A percentile compares a stretch with the other conserved stretches of the same genome.
phyloP scores from a whole-genome alignment of 495 filamentous ascomycete species.

The Polyplosphaeria fusca region DNA sequence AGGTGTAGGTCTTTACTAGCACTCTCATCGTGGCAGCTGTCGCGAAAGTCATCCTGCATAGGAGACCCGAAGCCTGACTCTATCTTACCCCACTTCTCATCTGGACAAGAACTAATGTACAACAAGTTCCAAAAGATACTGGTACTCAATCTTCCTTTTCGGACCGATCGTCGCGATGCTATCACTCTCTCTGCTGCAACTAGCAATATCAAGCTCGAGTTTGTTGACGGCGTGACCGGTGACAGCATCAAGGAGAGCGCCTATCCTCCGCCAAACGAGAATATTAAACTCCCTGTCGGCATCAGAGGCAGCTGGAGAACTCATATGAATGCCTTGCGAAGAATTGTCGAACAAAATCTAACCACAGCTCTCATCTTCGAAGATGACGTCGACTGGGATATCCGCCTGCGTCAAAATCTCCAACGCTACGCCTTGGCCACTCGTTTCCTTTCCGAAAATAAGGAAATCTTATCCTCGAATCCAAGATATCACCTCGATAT shows the following conservation, averaged over 20 bases:
- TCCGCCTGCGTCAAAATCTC: constrained; percentile 21
- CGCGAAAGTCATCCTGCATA: too few relatives aligned
- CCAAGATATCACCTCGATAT: constrained; percentile 10
- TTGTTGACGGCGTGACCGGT: constrained; percentile 27
- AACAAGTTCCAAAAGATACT: constrained; percentile 33
- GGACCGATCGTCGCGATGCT: constrained; percentile 28
- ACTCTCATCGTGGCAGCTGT: too few relatives aligned
- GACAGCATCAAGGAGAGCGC: constrained; percentile 19
- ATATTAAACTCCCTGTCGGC: constrained; percentile 18
- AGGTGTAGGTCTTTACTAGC: constrained; percentile 25
- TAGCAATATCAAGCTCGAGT: constrained; percentile 28
- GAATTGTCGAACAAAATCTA: constrained; percentile 27
- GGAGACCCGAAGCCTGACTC: too few relatives aligned
- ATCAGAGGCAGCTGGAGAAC: constrained; percentile 29
- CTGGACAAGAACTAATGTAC: too few relatives aligned
- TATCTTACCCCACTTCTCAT: too few relatives aligned
- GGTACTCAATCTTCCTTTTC: constrained; percentile 25
- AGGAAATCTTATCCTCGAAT: constrained; percentile 17
- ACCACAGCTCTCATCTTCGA: constrained; percentile 30
- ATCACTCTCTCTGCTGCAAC: constrained; percentile 23
- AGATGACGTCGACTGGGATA: constrained; percentile 34
- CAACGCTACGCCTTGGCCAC: constrained; percentile 27
- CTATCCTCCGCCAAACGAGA: constrained; percentile 25
- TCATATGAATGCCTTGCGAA: constrained; percentile 30
- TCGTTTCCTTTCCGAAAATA: constrained; percentile 30